Evolutionary conservation across 2,329 filamentous ascomycete species (phyloP).

Genomic region (Xylariales sp.): DNA sequence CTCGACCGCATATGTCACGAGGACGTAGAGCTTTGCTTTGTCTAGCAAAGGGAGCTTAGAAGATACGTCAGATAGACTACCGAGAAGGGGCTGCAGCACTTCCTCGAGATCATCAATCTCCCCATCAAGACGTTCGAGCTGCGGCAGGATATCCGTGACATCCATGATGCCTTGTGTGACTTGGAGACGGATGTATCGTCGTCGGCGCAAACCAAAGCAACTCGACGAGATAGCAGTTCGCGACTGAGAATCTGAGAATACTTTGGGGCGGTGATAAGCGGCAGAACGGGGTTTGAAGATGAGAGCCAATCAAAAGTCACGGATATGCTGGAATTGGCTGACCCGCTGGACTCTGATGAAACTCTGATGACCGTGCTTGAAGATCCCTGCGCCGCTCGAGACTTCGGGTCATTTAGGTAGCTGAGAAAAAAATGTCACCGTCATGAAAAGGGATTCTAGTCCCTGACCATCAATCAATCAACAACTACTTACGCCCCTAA

Average conservation of each 20-base stretch:
- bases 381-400: too few species aligned
- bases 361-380: too few species aligned
- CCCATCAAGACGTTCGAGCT: slow-evolving; percentile 69
- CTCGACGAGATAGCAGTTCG: too few species aligned
- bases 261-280: too few species aligned
- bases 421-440: slow-evolving; percentile 19
- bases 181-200: not conserved
- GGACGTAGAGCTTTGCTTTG: slow-evolving; percentile 89
- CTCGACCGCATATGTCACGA: slow-evolving; percentile 84
- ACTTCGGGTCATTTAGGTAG: slow-evolving; percentile 8
- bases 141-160: slow-evolving; percentile 54
- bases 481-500: not conserved
- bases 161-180: slow-evolving; percentile 33
- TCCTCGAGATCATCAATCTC: slow-evolving; percentile 77
- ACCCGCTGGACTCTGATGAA: too few species aligned
- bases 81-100: slow-evolving; percentile 68
- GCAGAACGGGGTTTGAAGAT: too few species aligned
- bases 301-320: too few species aligned
- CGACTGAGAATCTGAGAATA: too few species aligned
- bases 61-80: slow-evolving; percentile 61
- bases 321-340: too few species aligned
- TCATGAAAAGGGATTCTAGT: slow-evolving; percentile 15
- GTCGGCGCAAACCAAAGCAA: not conserved
- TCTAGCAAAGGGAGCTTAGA: slow-evolving; percentile 86
- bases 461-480: slow-evolving; percentile 4